These are phyloP conservation scores for Candida boleticola DNA, from an alignment of 805 yeast species.

Conservation along the genomic window DNA sequence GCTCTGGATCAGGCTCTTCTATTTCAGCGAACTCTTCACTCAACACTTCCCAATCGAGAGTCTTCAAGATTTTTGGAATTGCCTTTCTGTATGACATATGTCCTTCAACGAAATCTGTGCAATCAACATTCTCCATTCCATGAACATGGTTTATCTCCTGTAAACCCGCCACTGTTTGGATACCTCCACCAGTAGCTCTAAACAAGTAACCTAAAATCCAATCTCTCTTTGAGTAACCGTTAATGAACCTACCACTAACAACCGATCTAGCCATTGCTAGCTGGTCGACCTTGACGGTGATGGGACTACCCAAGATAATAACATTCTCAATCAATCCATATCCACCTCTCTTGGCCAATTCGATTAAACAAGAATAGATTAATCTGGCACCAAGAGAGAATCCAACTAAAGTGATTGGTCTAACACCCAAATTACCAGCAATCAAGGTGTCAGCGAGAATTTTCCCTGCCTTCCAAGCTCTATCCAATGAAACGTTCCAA, in stretches of 20 bases:
- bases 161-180: slow-evolving; percentile 87
- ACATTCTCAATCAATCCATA: slow-evolving; percentile 89
- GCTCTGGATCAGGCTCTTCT: slow-evolving; percentile 92
- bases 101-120: slow-evolving; percentile 85
- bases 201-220: slow-evolving; percentile 95
- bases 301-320: slow-evolving; percentile 82
- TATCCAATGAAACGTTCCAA: slow-evolving; percentile 94
- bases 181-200: slow-evolving; percentile 93
- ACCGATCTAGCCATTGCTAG: slow-evolving; percentile 75
- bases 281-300: slow-evolving; percentile 76
- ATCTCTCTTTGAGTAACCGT: slow-evolving; percentile 88
- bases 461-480: slow-evolving; percentile 96
- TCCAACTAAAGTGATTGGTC: slow-evolving; percentile 91
- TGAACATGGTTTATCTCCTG: slow-evolving; percentile 63
- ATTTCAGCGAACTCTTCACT: slow-evolving; percentile 93
- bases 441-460: slow-evolving; percentile 88
- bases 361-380: slow-evolving; percentile 84
- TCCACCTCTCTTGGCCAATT: slow-evolving; percentile 81
- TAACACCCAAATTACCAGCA: slow-evolving; percentile 81
- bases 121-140: slow-evolving; percentile 81
- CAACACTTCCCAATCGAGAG: slow-evolving; percentile 74
- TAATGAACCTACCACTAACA: slow-evolving; percentile 85
- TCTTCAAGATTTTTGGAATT: slow-evolving; percentile 76
- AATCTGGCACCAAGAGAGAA: slow-evolving; percentile 92
- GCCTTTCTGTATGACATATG: slow-evolving; percentile 97